Conservation (phyloP, 2,329 filamentous ascomycete genomes). For the Dactylellina drechsleri region DNA sequence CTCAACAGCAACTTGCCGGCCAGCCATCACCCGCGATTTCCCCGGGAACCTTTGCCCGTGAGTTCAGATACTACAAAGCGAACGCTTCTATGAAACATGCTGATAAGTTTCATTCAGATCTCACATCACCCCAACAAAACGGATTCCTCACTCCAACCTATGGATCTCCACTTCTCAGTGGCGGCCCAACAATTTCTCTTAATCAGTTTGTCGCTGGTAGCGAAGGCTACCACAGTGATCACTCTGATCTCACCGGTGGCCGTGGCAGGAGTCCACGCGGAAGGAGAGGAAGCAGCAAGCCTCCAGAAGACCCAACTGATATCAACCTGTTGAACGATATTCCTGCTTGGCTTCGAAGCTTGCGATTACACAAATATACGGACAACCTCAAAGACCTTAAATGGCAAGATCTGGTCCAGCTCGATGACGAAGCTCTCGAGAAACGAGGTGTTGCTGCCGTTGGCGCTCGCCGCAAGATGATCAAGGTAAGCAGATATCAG, state of each 20-base stretch:
- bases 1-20: slow-evolving; percentile 55
- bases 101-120: slow-evolving; percentile 70
- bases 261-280: slow-evolving; percentile 92
- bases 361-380: slow-evolving; percentile 97
- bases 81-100: slow-evolving; percentile 80
- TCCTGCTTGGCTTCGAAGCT: slow-evolving; percentile 91
- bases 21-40: slow-evolving; percentile 48
- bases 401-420: slow-evolving; percentile 89
- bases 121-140: slow-evolving; percentile 91
- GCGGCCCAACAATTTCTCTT: slow-evolving; percentile 61
- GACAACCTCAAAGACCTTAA: slow-evolving; percentile 97
- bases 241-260: slow-evolving; percentile 78
- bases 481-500: slow-evolving; percentile 73
- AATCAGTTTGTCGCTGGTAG: slow-evolving; percentile 63
- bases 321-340: slow-evolving; percentile 90
- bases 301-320: slow-evolving; percentile 96
- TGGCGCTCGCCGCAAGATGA: slow-evolving; percentile 94
- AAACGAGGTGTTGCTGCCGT: slow-evolving; percentile 93
- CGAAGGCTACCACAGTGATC: slow-evolving; percentile 92
- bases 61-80: slow-evolving; percentile 66
- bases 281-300: slow-evolving; percentile 92
- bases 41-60: slow-evolving; percentile 60
- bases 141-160: slow-evolving; percentile 90
- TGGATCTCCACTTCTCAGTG: slow-evolving; percentile 71
- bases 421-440: slow-evolving; percentile 93